Base-by-base conservation (phyloP, 306 rosid species). In the Cucurbita moschata region DNA sequence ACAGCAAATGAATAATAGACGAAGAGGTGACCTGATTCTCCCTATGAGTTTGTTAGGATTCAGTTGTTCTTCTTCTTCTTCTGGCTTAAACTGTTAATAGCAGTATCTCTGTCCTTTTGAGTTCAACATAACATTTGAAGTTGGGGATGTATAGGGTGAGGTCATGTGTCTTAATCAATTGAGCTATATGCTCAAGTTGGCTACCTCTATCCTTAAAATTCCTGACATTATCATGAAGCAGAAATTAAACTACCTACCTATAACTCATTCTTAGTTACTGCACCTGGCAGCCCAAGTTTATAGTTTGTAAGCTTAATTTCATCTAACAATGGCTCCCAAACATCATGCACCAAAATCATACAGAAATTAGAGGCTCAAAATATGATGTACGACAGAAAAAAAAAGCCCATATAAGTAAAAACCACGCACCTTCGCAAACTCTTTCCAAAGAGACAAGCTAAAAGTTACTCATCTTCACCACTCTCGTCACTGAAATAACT, bases 401-500 rank as follows among this genome's bases (percentile, higher is more conserved):
- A 21, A 21, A 21, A 21, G 1, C 23, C 23, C 23, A 21, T 21
- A 21, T 0, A 16, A 10, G 50, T 12, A 40, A 46, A 61, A 52
- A 44, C 5, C 8, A 11, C 75, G 52, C 10, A 76, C 80, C 83
- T 71, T 71, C 3, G 12, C 18, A 9, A 67, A 54, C 21, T 68
- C 74, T 5, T 70, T 51, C 67, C 72, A 43, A 10, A 56, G 14
- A 40, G n/a, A 40, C 4, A 42, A 9, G 21, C 14, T 57, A 8
- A 30, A 30, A 6, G 16, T 75, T 82, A 79, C 10, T 83, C 96
- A 74, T 85, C 93, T 4, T 89, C 88, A 12, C 73, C 96, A 72
- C 98, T 93, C 86, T 90, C 96, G 49, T 88, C 97, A 67, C 97
- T 87, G 12, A 93, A 93, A 70, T 90, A 90, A 43, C 97, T 87